These are phyloP conservation scores for Gyrodon lividus DNA, from an alignment of 768 basidiomycete species.

Conservation along the genomic window DNA sequence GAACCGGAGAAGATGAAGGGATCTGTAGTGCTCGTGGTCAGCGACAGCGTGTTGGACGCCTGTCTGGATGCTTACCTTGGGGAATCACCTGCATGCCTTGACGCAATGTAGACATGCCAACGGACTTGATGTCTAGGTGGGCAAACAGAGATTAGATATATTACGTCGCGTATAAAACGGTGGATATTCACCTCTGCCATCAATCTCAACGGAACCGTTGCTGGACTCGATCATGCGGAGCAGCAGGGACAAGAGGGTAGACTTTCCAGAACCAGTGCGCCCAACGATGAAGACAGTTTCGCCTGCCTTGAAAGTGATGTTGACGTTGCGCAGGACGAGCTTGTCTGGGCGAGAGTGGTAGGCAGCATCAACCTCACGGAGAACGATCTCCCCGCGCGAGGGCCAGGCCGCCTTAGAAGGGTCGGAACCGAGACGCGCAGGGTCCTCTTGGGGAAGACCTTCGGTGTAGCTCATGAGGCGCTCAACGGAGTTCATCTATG, in stretches of 20 bases:
- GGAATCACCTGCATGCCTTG: conserved; percentile 31
- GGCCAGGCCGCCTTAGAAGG: conserved; percentile 23
- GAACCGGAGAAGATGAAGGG: conserved; percentile 34
- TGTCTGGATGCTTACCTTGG: conserved; percentile 18
- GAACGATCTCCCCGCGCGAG: conserved; percentile 58
- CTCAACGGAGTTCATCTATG: conserved; percentile 30
- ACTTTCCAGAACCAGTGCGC: conserved; percentile 75
- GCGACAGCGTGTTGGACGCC: not conserved
- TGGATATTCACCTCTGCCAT: conserved; percentile 47
- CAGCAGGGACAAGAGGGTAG: conserved; percentile 61
- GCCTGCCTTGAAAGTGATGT: conserved; percentile 61
- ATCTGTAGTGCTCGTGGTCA: conserved; percentile 12
- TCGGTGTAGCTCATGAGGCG: conserved; percentile 27
- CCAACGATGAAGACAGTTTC: conserved; percentile 82
- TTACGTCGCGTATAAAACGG: conserved; percentile 55
- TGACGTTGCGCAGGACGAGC: conserved; percentile 57
- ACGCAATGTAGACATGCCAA: conserved; percentile 45
- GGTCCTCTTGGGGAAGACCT: conserved; percentile 23
- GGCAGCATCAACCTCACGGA: conserved; percentile 61
- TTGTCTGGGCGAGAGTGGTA: conserved; percentile 71
- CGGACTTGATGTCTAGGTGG: conserved; percentile 79
- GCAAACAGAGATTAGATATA: conserved; percentile 65
- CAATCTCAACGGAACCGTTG: conserved; percentile 74
- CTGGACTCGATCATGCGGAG: conserved; percentile 76
- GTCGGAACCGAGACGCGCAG: conserved; percentile 19